Base-by-base conservation (phyloP, 2,329 filamentous ascomycete genomes). In the Fusarium hostae region DNA sequence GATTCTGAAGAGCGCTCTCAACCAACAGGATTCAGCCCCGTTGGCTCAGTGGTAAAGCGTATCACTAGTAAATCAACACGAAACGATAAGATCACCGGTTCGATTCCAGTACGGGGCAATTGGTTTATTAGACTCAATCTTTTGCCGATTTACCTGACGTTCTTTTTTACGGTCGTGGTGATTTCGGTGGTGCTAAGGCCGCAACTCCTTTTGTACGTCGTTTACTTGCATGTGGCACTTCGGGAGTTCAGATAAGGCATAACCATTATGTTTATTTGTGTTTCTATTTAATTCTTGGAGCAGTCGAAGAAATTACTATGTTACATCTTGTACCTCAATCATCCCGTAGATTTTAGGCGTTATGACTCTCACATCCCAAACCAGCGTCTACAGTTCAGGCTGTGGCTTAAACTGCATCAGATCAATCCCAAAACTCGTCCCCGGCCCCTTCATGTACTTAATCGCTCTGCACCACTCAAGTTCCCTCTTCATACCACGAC, bases 1-100 rank as follows among this genome's bases (percentile, higher is more conserved):
- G 10, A 8, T 3, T n/a, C 0, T 9, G 7, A 5, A 2, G 2
- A 3, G 0, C 2, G 0, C 3, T 26, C 0, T 4, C 2, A 55
- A 28, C 30, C 40, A 52, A 39, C 39, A 6, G 26, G 2, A 9
- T 39, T 16, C 13, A 26, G 48, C 32, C 48, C 32, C 48, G 32
- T 39, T 52, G 48, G 32, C 48, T 52, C 48, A 52, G 48, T 52
- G 32, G 48, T 52, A 52, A 37, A 52, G 48, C 48, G 48, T 52
- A 37, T 52, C 48, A 52, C 48, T 52, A 52, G 48, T 52, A 52
- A 6, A 2, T 0, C 13, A 3, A 7, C 8, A 20, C 47, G 30
- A 50, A 50, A 28, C 39, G 48, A 52, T 37, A 39, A 52, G 32
- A 37, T 52, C 48, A 37, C 32, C 26, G 48, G 32, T 52, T 52